Percentiles rank a stretch among this genome's conserved stretches.
Conservation (phyloP, 495 filamentous ascomycete genomes). For the Elasticomyces elasticus region DNA sequence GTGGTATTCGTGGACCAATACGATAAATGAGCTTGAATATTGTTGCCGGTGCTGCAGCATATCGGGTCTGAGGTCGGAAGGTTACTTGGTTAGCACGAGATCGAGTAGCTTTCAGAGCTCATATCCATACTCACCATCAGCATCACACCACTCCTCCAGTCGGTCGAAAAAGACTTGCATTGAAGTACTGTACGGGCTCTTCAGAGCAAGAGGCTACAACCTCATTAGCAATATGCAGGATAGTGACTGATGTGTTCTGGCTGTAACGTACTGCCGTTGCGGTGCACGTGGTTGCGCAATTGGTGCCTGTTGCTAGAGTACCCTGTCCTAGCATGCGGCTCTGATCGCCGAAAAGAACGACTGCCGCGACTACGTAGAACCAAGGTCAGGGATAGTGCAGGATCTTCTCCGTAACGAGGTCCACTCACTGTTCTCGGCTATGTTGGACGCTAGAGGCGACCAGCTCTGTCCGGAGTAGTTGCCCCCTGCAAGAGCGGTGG, state of each 20-base stretch:
- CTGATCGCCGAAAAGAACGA: background rate
- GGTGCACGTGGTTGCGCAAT: background rate
- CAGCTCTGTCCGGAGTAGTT: background rate
- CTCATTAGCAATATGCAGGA: background rate
- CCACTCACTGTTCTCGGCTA: background rate
- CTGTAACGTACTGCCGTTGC: background rate
- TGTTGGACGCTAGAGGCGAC: background rate
- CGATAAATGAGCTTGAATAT: background rate
- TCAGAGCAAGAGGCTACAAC: background rate
- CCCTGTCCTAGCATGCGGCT: background rate
- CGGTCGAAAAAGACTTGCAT: background rate
- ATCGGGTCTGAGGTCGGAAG: background rate
- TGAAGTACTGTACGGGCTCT: background rate
- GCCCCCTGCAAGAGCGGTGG: background rate
- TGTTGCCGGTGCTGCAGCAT: background rate
- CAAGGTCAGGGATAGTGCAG: background rate
- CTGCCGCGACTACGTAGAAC: background rate
- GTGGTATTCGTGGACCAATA: constrained; percentile 1
- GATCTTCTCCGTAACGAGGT: background rate
- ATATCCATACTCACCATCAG: no score
- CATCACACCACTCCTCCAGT: constrained; percentile 3
- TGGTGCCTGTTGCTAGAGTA: background rate
- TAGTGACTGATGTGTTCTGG: background rate
- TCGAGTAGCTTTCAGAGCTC: no score
- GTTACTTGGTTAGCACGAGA: no score